Base-by-base conservation (phyloP, 1,284 basidiomycete genomes). In the Cryptococcus sp. region DNA sequence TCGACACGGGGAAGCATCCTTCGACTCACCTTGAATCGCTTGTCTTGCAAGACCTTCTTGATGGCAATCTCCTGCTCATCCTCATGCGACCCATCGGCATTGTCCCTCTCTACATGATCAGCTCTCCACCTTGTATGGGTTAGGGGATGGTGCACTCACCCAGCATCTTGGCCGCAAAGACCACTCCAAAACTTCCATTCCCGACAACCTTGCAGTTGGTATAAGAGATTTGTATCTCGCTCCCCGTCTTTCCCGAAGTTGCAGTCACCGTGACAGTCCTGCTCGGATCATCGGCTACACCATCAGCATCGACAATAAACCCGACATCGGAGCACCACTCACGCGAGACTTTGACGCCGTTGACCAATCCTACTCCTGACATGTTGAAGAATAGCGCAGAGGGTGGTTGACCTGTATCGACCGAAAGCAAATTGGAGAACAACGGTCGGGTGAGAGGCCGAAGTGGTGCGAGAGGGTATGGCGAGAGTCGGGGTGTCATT, bases 31-130 rank as follows among this genome's bases (percentile, higher is more conserved):
- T 98, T 98, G 86, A 98, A 98, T 60, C 94, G 84, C 81, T 98
- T 98, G 79, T 98, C 94, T 80, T 98, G 94, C 60, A 98, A 76
- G 46, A 98, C 94, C 80, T 97, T 98, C 84, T 98, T 98, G 81
- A 98, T 98, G 48, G 94, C 94, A 66, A 98, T 95, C 65, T 97
- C 92, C 54, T 53, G 88, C 79, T 75, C 82, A 82, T 58, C 86
- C 83, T 68, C 88, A 23, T 66, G 63, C 19, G 56, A 53, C 42
- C 68, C 69, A 53, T 71, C 68, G 12, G 64, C 59, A 37, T 58
- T 52, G 51, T 66, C 68, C 47, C 55, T 60, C 46, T 61, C 67
- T 65, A 40, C 33, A 21, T n/a, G 23, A 21, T n/a, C 12, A 14
- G 2, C 19, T 21, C 28, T n/a, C 14, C 12, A 21, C 18, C 36